Evolutionary conservation across 352 stramenopile genomes (phyloP).

Genomic region (Pythium dissimile): DNA sequence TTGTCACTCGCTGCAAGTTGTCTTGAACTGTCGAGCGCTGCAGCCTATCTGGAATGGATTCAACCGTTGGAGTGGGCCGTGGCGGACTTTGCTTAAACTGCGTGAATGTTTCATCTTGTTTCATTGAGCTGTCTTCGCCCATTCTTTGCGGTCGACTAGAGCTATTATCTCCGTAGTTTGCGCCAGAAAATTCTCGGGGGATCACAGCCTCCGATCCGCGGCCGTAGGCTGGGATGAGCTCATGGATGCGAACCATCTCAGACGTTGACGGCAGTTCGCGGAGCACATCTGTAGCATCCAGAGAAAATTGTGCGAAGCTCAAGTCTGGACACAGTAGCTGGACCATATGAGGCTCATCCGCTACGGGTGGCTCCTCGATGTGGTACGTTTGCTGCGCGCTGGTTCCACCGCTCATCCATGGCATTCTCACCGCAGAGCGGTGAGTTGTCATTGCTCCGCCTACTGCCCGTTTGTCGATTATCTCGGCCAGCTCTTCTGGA

Average conservation of each 20-base stretch:
- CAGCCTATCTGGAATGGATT: background rate
- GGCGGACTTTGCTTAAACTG: background rate
- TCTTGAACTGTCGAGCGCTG: background rate
- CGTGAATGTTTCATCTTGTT: too few relatives aligned
- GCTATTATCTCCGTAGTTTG: too few relatives aligned
- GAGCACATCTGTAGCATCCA: too few relatives aligned
- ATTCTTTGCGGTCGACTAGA: background rate
- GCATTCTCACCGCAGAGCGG: too few relatives aligned
- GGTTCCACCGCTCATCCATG: too few relatives aligned
- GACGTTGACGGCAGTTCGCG: constrained; percentile 38
- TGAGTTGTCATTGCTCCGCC: background rate
- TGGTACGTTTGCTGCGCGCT: too few relatives aligned
- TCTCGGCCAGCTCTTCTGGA: constrained; percentile 23
- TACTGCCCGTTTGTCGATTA: constrained; percentile 11
- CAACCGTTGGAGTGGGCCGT: background rate
- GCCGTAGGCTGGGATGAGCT: too few relatives aligned
- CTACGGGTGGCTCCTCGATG: too few relatives aligned
- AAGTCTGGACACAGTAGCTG: too few relatives aligned
- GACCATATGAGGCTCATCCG: too few relatives aligned
- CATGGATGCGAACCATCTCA: constrained; percentile 39
- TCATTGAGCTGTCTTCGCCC: background rate
- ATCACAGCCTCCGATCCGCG: background rate
- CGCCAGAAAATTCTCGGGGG: background rate
- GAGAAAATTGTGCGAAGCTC: too few relatives aligned
- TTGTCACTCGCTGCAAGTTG: background rate